Conservation (phyloP, 2,329 filamentous ascomycete species). For the Dactylellina sp. region DNA sequence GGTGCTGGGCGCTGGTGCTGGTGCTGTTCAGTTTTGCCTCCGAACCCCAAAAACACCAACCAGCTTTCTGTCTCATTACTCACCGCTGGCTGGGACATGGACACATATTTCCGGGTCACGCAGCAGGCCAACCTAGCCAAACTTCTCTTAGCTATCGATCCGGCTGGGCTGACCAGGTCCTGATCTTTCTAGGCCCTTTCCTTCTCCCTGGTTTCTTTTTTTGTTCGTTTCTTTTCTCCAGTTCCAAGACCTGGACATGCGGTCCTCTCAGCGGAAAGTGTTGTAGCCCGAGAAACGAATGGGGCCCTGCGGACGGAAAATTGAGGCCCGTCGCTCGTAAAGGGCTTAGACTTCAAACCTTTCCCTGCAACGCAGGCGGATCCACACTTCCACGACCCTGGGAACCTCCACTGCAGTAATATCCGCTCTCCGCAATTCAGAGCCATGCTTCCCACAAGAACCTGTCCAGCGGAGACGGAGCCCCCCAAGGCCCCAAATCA, state of each 20-base stretch:
- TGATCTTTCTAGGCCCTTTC: background rate
- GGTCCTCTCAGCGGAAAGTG: conserved; percentile 22
- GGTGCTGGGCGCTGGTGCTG: too few species aligned
- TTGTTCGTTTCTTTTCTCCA: conserved; percentile 4
- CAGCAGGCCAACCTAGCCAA: conserved; percentile 22
- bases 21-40: conserved; percentile 22
- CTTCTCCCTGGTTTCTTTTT: too few species aligned
- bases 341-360: conserved; percentile 49
- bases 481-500: too few species aligned
- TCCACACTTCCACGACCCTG: conserved; percentile 55
- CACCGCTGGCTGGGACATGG: conserved; percentile 9
- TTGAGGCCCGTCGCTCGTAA: conserved; percentile 56
- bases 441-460: background rate
- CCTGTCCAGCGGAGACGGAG: background rate
- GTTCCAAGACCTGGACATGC: conserved; percentile 15
- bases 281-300: conserved; percentile 30
- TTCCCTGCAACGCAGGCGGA: conserved; percentile 49
- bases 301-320: conserved; percentile 57
- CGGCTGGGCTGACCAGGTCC: conserved; percentile 23
- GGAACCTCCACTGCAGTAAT: conserved; percentile 31
- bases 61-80: background rate
- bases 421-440: conserved; percentile 44
- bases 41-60: conserved; percentile 5
- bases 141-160: conserved; percentile 29
- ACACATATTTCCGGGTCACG: conserved; percentile 57